Conservation (phyloP, 345 rosid species). For the Schrenkiella parvula region DNA sequence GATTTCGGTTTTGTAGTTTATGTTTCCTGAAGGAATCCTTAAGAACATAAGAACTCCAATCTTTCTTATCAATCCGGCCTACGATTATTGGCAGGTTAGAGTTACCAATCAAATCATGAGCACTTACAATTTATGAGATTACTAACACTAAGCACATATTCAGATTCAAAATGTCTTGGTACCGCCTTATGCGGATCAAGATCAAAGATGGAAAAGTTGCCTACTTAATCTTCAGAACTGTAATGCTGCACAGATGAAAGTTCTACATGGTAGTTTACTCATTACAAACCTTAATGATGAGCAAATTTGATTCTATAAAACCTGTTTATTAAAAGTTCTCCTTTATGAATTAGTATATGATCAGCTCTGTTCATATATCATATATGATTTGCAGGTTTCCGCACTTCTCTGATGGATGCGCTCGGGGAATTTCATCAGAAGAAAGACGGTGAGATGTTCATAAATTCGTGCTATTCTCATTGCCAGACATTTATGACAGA, state of each 20-base stretch:
- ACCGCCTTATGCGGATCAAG: conserved; percentile 59
- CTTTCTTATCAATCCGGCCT: conserved; percentile 76
- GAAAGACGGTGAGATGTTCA: conserved; percentile 40
- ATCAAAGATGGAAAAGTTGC: conserved; percentile 57
- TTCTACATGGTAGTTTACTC: conserved; percentile 54
- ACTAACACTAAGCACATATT: conserved; percentile 16
- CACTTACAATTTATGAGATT: background rate
- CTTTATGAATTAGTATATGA: background rate
- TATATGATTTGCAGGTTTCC: conserved; percentile 45
- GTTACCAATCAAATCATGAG: background rate
- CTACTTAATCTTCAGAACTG: conserved; percentile 53
- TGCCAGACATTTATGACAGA: background rate
- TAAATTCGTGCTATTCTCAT: background rate
- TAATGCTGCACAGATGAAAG: conserved; percentile 48
- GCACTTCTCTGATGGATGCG: conserved; percentile 42
- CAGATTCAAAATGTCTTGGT: conserved; percentile 70
- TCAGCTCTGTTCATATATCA: background rate
- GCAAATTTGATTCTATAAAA: too few relatives aligned
- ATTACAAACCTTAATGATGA: background rate
- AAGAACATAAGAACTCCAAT: conserved; percentile 55
- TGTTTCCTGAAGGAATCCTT: conserved; percentile 62
- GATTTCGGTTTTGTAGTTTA: conserved; percentile 42
- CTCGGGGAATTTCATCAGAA: conserved; percentile 40
- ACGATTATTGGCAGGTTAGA: conserved; percentile 89
- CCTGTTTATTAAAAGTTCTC: too few relatives aligned